Conservation (phyloP, 2,329 filamentous ascomycete species). For the Monosporascus cannonballus region DNA sequence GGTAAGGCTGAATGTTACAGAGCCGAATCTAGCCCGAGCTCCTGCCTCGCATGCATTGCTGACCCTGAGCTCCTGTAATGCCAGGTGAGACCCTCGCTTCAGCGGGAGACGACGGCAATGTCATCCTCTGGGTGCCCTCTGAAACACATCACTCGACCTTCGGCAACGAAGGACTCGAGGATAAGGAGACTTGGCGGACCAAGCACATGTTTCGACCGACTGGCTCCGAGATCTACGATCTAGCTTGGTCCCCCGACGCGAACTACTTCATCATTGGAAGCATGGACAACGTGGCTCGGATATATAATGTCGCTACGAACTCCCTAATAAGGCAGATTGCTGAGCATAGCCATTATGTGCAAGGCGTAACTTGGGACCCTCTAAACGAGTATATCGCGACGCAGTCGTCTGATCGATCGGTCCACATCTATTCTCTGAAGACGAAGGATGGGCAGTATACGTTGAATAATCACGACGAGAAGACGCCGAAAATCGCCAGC, state of each 20-base stretch:
- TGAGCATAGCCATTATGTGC: slow-evolving; percentile 96
- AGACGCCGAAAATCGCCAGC: slow-evolving; percentile 75
- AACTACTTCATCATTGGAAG: slow-evolving; percentile 96
- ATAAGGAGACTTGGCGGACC: slow-evolving; percentile 94
- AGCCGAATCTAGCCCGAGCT: too few species aligned
- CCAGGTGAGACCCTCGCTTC: slow-evolving; percentile 88
- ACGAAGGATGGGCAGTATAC: slow-evolving; percentile 96
- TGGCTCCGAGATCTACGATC: slow-evolving; percentile 93
- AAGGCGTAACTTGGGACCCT: slow-evolving; percentile 97
- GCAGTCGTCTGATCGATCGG: slow-evolving; percentile 94
- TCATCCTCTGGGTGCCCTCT: slow-evolving; percentile 90
- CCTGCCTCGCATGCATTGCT: slow-evolving; percentile 5
- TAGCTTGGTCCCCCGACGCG: slow-evolving; percentile 98
- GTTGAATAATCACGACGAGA: slow-evolving; percentile 54
- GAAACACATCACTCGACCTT: slow-evolving; percentile 65
- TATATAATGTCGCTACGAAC: slow-evolving; percentile 88
- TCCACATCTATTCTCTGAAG: slow-evolving; percentile 94
- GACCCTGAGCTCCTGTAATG: slow-evolving; percentile 6
- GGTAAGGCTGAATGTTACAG: slow-evolving; percentile 46
- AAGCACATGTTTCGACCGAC: slow-evolving; percentile 97
- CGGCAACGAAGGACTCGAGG: slow-evolving; percentile 79
- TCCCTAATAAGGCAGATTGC: slow-evolving; percentile 83
- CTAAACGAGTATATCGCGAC: slow-evolving; percentile 97
- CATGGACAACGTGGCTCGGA: slow-evolving; percentile 97
- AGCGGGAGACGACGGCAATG: slow-evolving; percentile 94